Conservation (phyloP, 1,284 basidiomycete genomes). For the Heliocybe sulcata region DNA sequence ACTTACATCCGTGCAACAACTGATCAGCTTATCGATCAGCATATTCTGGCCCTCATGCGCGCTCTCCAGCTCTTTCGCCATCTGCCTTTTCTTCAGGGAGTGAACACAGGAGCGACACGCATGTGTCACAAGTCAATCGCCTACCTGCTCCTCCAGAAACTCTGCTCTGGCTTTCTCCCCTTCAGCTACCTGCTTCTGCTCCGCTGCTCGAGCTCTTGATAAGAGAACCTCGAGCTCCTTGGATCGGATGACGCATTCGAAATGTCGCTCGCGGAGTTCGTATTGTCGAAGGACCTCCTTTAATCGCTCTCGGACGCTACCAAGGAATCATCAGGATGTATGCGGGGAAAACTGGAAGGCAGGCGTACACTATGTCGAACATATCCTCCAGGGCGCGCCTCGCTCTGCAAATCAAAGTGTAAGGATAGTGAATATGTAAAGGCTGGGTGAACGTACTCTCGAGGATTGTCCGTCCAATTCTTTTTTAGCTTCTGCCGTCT, state of each 20-base stretch:
- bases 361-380: slow-evolving; percentile 69
- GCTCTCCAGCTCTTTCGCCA: slow-evolving; percentile 68
- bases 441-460: slow-evolving; percentile 44
- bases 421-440: slow-evolving; percentile 1
- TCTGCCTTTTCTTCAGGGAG: slow-evolving; percentile 43
- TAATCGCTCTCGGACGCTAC: slow-evolving; percentile 70
- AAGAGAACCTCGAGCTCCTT: slow-evolving; percentile 81
- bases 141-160: slow-evolving; percentile 65
- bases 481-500: slow-evolving; percentile 64
- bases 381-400: slow-evolving; percentile 68
- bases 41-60: slow-evolving; percentile 66
- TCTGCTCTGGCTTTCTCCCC: slow-evolving; percentile 61
- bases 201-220: slow-evolving; percentile 74
- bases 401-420: slow-evolving; percentile 40
- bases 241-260: slow-evolving; percentile 80
- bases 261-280: slow-evolving; percentile 79
- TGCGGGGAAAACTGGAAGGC: not conserved
- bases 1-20: slow-evolving; percentile 77
- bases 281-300: slow-evolving; percentile 80
- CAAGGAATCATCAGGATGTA: not conserved
- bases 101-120: slow-evolving; percentile 3
- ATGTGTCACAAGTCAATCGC: slow-evolving; percentile 10
- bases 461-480: slow-evolving; percentile 66
- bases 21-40: slow-evolving; percentile 72
- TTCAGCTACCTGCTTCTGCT: slow-evolving; percentile 74